Evolutionary conservation across 2,329 filamentous ascomycete genomes (phyloP), one percentile per base, ranked within the genome.

Genomic region (Colletotrichum gigasporum): DNA sequence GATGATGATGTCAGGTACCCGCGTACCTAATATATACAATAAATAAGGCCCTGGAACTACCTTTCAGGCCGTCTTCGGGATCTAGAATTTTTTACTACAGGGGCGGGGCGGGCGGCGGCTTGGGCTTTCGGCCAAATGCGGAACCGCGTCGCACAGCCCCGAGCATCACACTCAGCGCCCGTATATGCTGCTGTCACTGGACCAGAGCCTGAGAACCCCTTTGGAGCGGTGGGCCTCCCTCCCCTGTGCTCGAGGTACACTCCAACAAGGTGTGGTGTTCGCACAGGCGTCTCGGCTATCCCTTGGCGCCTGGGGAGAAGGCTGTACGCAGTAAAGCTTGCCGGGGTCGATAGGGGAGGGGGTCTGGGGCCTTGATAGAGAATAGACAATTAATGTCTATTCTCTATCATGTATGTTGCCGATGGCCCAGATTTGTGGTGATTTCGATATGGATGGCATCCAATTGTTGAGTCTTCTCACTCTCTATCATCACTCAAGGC

Each of bases 121-220:
- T 39, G 30, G n/a, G 6, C 39, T 30, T 34, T 65, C 63, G 63
- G 63, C 63, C 63, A 65, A 65, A 65, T 57, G 63, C 63, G 63
- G 63, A 63, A 65, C 53, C 53, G 39, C 58, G 44, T 51, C 47
- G 20, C 58, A 58, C 60, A 59, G 50, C 37, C 59, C 24, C 52
- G n/a, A 51, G 20, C 32, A 18, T n/a, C n/a, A n/a, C n/a, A n/a
- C n/a, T n/a, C n/a, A n/a, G n/a, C n/a, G n/a, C n/a, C n/a, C n/a
- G n/a, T n/a, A n/a, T n/a, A n/a, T n/a, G n/a, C n/a, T n/a, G n/a
- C 24, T 16, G 14, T n/a, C 24, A 16, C 18, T 22, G 37, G 16
- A 20, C 16, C 45, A 20, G 28, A 3, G 6, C n/a, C 11, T 34
- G 39, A 34, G 39, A 45, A 45, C 37, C 52, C 16, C 30, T 47